A percentile compares a stretch with the other conserved stretches of the same genome.
These are phyloP conservation scores for Theileria annulata DNA, from an alignment of 169 alveolate genomes.

Conservation along the genomic window DNA sequence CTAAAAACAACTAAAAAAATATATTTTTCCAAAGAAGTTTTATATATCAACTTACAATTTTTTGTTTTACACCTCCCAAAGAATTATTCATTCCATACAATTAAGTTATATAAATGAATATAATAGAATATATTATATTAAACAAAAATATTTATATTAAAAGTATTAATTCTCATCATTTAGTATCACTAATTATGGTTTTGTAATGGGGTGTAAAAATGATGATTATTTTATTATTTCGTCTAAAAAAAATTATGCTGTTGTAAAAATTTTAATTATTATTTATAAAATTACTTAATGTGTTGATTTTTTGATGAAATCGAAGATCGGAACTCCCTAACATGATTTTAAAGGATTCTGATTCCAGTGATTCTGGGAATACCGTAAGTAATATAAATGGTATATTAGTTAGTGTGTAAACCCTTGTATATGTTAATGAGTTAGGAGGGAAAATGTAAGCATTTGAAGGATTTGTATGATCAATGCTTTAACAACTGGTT, in stretches of 20 bases:
- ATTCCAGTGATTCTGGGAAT: constrained; percentile 3
- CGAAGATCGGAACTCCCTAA: neutral
- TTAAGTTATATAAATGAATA: constrained; percentile 1
- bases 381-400: constrained; percentile 4
- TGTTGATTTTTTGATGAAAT: neutral
- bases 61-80: constrained; percentile 30
- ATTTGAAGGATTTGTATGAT: constrained; percentile 67
- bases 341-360: neutral
- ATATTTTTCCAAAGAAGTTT: neutral
- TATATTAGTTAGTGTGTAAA: neutral
- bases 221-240: neutral
- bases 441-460: constrained; percentile 64
- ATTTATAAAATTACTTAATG: neutral
- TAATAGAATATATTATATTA: neutral
- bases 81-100: neutral
- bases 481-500: constrained; percentile 74
- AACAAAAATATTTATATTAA: neutral
- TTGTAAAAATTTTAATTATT: neutral
- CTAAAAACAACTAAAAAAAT: constrained; percentile 69
- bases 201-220: neutral
- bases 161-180: too few species aligned
- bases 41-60: constrained; percentile 40
- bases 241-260: neutral
- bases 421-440: neutral
- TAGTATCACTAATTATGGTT: neutral